A percentile compares a stretch with the other conserved stretches of the same genome.
phyloP scores from a whole-genome alignment of 345 rosid species.

The Citrus unshiu region DNA sequence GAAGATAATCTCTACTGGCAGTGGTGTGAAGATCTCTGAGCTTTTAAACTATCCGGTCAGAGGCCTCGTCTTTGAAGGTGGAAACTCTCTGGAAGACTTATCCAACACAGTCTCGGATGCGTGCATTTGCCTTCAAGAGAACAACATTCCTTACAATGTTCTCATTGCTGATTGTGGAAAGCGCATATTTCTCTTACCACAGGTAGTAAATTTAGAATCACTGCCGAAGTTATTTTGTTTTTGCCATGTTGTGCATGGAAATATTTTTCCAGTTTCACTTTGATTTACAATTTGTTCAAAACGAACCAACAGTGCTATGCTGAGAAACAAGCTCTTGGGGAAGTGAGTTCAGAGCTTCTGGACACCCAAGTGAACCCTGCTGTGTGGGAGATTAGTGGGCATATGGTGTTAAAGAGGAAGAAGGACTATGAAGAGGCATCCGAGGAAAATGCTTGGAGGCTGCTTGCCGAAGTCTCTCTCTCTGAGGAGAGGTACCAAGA shows the following conservation, averaged over 20 bases:
- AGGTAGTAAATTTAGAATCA: constrained; percentile 44
- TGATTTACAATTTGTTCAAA: not conserved
- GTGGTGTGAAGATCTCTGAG: constrained; percentile 60
- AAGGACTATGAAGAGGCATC: constrained; percentile 85
- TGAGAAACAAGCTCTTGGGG: constrained; percentile 96
- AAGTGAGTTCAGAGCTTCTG: constrained; percentile 68
- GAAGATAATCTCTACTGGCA: constrained; percentile 40
- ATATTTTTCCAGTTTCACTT: not conserved
- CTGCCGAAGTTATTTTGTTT: not conserved
- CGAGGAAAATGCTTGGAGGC: constrained; percentile 87
- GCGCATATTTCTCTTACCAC: constrained; percentile 74
- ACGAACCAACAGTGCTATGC: constrained; percentile 70
- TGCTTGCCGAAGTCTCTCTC: constrained; percentile 85
- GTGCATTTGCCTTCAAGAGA: constrained; percentile 83
- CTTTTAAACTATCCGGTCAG: constrained; percentile 78
- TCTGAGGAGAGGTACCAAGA: constrained; percentile 81
- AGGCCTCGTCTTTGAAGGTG: constrained; percentile 82
- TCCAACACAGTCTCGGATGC: constrained; percentile 60
- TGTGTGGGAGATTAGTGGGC: constrained; percentile 99
- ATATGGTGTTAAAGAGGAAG: constrained; percentile 90
- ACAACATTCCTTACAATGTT: constrained; percentile 84
- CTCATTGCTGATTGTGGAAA: constrained; percentile 83
- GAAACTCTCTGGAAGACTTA: constrained; percentile 52
- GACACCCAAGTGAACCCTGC: constrained; percentile 99
- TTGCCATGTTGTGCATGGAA: not conserved